These are phyloP conservation scores for Exophiala oligosperma DNA, from an alignment of 2,329 filamentous ascomycete species.

Conservation along the genomic window DNA sequence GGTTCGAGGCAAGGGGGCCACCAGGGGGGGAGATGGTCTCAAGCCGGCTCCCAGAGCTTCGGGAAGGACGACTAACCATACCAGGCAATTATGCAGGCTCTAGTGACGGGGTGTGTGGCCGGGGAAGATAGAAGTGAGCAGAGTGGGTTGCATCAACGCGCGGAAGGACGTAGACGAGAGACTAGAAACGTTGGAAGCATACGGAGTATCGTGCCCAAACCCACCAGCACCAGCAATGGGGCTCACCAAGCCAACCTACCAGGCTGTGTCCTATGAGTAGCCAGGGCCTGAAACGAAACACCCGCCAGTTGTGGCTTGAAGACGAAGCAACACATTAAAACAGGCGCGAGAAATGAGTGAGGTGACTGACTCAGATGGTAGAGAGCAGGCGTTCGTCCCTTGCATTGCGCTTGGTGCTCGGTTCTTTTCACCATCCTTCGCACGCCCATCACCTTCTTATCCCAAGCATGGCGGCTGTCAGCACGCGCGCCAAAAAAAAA, in stretches of 20 bases:
- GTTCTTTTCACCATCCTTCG: too few relatives aligned
- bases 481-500: not conserved
- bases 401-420: too few relatives aligned
- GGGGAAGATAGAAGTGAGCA: not conserved
- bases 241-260: too few relatives aligned
- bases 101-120: not conserved
- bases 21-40: not conserved
- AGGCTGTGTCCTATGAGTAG: too few relatives aligned
- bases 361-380: too few relatives aligned
- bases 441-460: too few relatives aligned
- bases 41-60: conserved; percentile 1
- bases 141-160: conserved; percentile 1
- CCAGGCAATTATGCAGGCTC: not conserved
- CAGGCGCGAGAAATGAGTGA: too few relatives aligned
- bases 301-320: not conserved
- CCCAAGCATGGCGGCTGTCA: not conserved
- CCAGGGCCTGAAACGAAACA: not conserved
- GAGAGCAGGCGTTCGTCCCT: too few relatives aligned
- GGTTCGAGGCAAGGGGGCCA: not conserved
- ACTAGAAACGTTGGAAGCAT: conserved; percentile 14
- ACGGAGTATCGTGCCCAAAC: not conserved
- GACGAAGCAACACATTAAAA: not conserved
- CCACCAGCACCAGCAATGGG: not conserved
- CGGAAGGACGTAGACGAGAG: conserved; percentile 5
- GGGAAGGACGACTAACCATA: not conserved